Percentiles rank a stretch among this genome's conserved stretches.
Evolutionary conservation across 1,284 basidiomycete species (phyloP).

Genomic region (Leccinum fuscescens): DNA sequence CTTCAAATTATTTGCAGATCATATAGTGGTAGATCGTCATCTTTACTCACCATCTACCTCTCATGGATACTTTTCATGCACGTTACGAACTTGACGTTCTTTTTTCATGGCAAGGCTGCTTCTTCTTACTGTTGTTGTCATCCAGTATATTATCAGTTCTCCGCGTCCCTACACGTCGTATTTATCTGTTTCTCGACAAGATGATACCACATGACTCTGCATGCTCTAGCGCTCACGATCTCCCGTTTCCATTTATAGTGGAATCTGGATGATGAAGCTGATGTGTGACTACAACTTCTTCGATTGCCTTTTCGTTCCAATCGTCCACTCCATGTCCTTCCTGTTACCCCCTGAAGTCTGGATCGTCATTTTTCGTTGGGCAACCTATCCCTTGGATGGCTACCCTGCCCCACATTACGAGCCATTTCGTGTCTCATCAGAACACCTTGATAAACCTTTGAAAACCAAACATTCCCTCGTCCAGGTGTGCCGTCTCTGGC

Average conservation of each 20-base stretch:
- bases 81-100: slow-evolving; percentile 33
- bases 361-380: slow-evolving; percentile 49
- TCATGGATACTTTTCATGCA: slow-evolving; percentile 23
- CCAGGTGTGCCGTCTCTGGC: slow-evolving; percentile 59
- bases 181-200: slow-evolving; percentile 28
- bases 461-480: slow-evolving; percentile 43
- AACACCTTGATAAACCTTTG: slow-evolving; percentile 16
- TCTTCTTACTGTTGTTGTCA: slow-evolving; percentile 29
- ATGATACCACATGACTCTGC: slow-evolving; percentile 32
- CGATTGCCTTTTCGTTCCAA: background rate
- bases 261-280: background rate
- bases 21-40: slow-evolving; percentile 39
- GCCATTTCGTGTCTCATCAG: slow-evolving; percentile 42
- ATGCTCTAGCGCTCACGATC: slow-evolving; percentile 14
- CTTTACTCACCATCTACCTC: slow-evolving; percentile 9
- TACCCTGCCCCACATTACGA: slow-evolving; percentile 34
- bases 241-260: background rate
- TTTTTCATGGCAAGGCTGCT: slow-evolving; percentile 25
- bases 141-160: slow-evolving; percentile 29
- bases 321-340: slow-evolving; percentile 7
- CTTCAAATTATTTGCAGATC: slow-evolving; percentile 79
- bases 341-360: slow-evolving; percentile 51
- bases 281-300: slow-evolving; percentile 1
- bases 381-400: slow-evolving; percentile 32
- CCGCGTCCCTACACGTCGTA: slow-evolving; percentile 17